These are phyloP conservation scores for Oryza brachyantha DNA, from an alignment of 176 grass and related monocot species.

Conservation along the genomic window DNA sequence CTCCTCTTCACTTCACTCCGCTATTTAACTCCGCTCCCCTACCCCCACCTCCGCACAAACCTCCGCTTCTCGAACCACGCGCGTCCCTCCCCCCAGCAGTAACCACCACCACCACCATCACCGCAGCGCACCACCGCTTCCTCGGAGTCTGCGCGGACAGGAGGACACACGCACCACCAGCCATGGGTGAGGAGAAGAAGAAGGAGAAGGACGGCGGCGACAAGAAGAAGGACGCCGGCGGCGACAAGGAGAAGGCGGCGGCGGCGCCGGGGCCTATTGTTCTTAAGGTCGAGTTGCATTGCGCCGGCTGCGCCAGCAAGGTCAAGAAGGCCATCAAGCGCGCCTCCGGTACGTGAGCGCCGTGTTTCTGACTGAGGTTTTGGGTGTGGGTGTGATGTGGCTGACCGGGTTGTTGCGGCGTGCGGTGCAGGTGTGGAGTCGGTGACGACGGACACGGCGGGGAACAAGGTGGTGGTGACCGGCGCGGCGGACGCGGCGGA, in stretches of 20 bases:
- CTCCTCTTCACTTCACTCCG: background rate
- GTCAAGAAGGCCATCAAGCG: slow-evolving; percentile 53
- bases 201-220: slow-evolving; percentile 15
- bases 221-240: slow-evolving; percentile 27
- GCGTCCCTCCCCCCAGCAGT: background rate
- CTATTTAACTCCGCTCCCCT: slow-evolving; percentile 43
- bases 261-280: slow-evolving; percentile 31
- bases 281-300: slow-evolving; percentile 76
- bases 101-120: background rate
- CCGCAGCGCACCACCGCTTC: too few relatives aligned
- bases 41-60: background rate
- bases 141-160: background rate
- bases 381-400: too few relatives aligned
- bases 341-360: slow-evolving; percentile 29
- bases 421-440: slow-evolving; percentile 46
- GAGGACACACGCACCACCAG: background rate
- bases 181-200: slow-evolving; percentile 47
- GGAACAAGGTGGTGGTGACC: slow-evolving; percentile 50
- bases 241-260: background rate
- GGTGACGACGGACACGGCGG: slow-evolving; percentile 41
- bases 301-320: slow-evolving; percentile 72
- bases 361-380: background rate
- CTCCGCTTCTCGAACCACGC: slow-evolving; percentile 7
- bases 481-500: slow-evolving; percentile 51
- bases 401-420: too few relatives aligned